Conservation (phyloP, 1,139 yeast genomes). For the Blastobotrys persicus region DNA sequence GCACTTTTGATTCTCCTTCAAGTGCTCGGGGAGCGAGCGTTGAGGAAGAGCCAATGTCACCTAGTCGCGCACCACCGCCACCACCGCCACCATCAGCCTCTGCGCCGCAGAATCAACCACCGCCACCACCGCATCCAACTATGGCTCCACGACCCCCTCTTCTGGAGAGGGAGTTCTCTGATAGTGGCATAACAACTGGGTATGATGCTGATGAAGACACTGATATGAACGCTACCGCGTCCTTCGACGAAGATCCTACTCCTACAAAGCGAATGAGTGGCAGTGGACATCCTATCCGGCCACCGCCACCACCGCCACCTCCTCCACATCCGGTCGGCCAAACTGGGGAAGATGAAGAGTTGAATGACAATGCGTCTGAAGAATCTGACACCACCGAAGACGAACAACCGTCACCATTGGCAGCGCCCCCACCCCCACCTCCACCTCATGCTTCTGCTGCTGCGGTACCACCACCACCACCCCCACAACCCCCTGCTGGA, state of each 20-base stretch:
- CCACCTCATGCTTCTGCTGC: conserved; percentile 24
- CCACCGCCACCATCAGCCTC: conserved; percentile 16
- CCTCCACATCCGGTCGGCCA: conserved; percentile 20
- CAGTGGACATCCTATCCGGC: not conserved
- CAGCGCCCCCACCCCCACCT: conserved; percentile 25
- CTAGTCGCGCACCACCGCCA: conserved; percentile 15
- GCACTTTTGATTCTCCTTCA: conserved; percentile 18
- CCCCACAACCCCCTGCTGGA: conserved; percentile 12
- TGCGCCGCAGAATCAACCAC: conserved; percentile 14
- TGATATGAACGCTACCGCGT: conserved; percentile 31
- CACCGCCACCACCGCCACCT: conserved; percentile 17
- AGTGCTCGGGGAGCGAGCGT: not conserved
- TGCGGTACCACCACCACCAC: conserved; percentile 22
- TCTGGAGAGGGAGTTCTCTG: conserved; percentile 13
- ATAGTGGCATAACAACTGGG: conserved; percentile 41
- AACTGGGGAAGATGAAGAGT: not conserved
- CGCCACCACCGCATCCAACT: conserved; percentile 11
- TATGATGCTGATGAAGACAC: conserved; percentile 55
- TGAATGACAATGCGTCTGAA: conserved; percentile 8
- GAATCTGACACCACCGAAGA: conserved; percentile 16
- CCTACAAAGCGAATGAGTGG: conserved; percentile 5
- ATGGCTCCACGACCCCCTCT: conserved; percentile 2
- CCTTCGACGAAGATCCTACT: conserved; percentile 15
- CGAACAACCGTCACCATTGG: conserved; percentile 24
- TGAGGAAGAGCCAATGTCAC: conserved; percentile 11